Evolutionary conservation across 257 asterid species (phyloP).

Genomic region (Pogostemon cablin): DNA sequence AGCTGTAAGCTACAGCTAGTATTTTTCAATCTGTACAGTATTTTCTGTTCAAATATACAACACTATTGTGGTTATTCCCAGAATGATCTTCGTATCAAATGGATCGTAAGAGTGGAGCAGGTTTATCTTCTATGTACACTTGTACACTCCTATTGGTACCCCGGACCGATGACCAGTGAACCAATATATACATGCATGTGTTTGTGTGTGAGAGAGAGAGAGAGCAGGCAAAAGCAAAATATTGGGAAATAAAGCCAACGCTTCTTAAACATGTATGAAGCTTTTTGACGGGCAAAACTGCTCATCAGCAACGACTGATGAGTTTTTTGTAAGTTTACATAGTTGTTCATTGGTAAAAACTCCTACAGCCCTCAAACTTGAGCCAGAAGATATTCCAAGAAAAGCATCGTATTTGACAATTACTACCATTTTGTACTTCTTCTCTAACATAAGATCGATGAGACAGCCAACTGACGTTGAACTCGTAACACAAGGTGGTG

Average conservation of each 20-base stretch:
- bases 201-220: background rate
- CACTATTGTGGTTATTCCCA: background rate
- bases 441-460: slow-evolving; percentile 60
- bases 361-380: slow-evolving; percentile 60
- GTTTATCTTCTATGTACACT: background rate
- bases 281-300: slow-evolving; percentile 39
- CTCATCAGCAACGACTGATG: slow-evolving; percentile 35
- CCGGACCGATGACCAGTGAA: too few species aligned
- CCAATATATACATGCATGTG: background rate
- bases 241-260: slow-evolving; percentile 20
- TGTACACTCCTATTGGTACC: background rate
- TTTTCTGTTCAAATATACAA: background rate
- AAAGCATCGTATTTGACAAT: slow-evolving; percentile 51
- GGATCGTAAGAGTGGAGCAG: background rate
- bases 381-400: slow-evolving; percentile 43
- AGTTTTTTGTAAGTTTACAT: slow-evolving; percentile 43
- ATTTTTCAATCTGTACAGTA: slow-evolving; percentile 9
- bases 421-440: slow-evolving; percentile 56
- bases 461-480: slow-evolving; percentile 55
- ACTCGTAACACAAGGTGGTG: slow-evolving; percentile 61
- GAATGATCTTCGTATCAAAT: background rate
- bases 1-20: slow-evolving; percentile 1
- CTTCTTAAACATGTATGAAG: slow-evolving; percentile 39
- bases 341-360: slow-evolving; percentile 53
- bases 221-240: background rate